These are phyloP conservation scores for Hygrophorus pudorinus DNA, from an alignment of 768 basidiomycete species.

Conservation along the genomic window DNA sequence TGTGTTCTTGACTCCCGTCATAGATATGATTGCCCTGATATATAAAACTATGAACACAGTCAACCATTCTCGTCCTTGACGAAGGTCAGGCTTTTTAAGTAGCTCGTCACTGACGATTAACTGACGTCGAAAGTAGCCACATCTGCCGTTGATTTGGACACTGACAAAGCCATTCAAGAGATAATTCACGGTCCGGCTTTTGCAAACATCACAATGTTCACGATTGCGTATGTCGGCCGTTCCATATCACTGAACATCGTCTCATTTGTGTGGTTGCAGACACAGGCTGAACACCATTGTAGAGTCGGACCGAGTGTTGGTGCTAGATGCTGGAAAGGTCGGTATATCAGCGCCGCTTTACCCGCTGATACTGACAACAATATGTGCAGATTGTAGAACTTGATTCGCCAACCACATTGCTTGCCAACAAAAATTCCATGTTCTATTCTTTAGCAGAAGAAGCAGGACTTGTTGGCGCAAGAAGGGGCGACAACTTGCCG, in stretches of 20 bases:
- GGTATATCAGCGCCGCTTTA: conserved; percentile 11
- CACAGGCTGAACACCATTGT: conserved; percentile 80
- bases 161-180: conserved; percentile 79
- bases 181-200: conserved; percentile 80
- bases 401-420: conserved; percentile 55
- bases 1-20: no score
- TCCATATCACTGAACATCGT: not conserved
- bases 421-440: conserved; percentile 28
- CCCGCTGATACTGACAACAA: not conserved
- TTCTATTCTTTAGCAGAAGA: conserved; percentile 1
- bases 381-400: conserved; percentile 64
- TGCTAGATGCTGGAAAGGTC: conserved; percentile 58
- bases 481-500: no score
- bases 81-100: conserved; percentile 44
- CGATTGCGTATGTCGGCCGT: conserved; percentile 51
- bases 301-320: conserved; percentile 70
- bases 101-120: conserved; percentile 1
- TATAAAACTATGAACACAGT: conserved; percentile 17
- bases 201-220: conserved; percentile 70
- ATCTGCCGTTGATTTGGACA: conserved; percentile 84
- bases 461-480: not conserved
- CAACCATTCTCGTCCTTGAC: conserved; percentile 83
- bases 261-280: conserved; percentile 25
- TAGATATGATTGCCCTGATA: conserved; percentile 1
- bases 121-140: conserved; percentile 41